Base-by-base conservation (phyloP, 331 rosid genomes). In the Dryas integrifolia region DNA sequence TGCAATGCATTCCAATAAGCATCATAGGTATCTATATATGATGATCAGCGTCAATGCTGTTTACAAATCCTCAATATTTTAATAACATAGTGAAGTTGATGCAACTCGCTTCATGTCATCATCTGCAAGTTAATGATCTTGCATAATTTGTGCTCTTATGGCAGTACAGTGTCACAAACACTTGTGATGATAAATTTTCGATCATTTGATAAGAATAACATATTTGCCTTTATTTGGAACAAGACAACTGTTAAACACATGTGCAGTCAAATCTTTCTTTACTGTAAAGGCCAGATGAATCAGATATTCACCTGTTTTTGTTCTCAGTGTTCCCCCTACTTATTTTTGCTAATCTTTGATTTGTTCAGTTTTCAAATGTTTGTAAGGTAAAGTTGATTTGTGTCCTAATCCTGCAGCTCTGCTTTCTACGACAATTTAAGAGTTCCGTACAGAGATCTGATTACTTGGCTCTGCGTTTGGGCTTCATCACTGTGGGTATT, bases 381-480 rank as follows among this genome's bases (percentile, higher is more conserved):
- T 66, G 18, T 41, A 62, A 43, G 57, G 35, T 52, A 7, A 58
- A 14, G 59, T 50, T 60, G 55, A 81, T 49, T 76, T 85, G 15
- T 75, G 51, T 63, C 81, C 53, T 78, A 39, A 58, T 47, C 59
- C 70, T 84, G 95, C 96, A 94, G 98, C 95, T 94, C 58, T 91
- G 97, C 82, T 94, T 94, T 73, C 84, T 94, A 39, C 90, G 92
- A 48, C 97, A 94, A 71, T 94, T 94, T 80, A 85, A 82, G 83
- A 94, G 92, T 76, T 91, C 97, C 6, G 76, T 94, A 70, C 79
- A 70, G 83, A 94, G 88, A 77, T 91, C 96, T 3, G 97, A 94
- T 72, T 94, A 91, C 84, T 87, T 91, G 82, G 98, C 98, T 67
- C 88, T 94, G 62, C 97, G 98, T 69, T 83, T 88, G 61, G 98